Evolutionary conservation across 2,329 filamentous ascomycete genomes (phyloP).

Genomic region (Talaromyces rugulosus): DNA sequence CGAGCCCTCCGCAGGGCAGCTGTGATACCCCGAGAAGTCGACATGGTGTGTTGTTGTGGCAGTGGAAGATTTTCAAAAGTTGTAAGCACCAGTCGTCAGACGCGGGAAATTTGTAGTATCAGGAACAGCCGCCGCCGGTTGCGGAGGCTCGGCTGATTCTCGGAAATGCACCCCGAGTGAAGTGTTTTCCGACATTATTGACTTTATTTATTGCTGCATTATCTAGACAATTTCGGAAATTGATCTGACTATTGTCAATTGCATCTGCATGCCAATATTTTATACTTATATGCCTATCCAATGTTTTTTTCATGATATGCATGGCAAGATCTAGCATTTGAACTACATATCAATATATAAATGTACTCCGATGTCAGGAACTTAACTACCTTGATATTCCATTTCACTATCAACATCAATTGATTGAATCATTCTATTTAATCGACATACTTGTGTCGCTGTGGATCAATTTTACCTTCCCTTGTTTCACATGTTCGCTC

Average conservation of each 20-base stretch:
- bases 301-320: not conserved
- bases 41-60: slow-evolving; percentile 3
- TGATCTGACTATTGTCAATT: not conserved
- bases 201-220: not conserved
- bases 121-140: not conserved
- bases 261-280: not conserved
- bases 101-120: not conserved
- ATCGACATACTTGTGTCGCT: not conserved
- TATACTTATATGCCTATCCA: not conserved
- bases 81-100: not conserved
- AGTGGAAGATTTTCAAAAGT: not conserved
- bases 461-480: not conserved
- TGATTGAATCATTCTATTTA: no score
- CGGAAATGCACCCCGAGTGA: not conserved
- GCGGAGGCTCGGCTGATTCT: not conserved
- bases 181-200: not conserved
- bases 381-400: no score
- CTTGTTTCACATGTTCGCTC: not conserved
- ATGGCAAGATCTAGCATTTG: not conserved
- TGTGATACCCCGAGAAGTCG: slow-evolving; percentile 8
- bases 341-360: no score
- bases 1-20: slow-evolving; percentile 10
- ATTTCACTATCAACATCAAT: no score
- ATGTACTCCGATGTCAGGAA: no score
- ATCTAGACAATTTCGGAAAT: not conserved